Evolutionary conservation across 495 filamentous ascomycete species (phyloP).

Genomic region (Penicillium longicatenatum): DNA sequence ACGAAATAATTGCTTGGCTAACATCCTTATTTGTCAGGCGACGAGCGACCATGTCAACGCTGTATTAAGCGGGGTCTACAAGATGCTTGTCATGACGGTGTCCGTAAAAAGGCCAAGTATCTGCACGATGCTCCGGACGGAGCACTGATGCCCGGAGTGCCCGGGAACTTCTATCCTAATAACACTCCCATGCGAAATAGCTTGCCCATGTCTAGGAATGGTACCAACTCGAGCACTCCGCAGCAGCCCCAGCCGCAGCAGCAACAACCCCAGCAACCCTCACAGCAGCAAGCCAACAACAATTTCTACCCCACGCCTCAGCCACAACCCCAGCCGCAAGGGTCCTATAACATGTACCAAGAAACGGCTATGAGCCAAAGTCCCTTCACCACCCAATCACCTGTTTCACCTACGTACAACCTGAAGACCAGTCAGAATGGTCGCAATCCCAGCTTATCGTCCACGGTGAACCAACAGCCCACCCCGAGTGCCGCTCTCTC

Average conservation of each 20-base stretch:
- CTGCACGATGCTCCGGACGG: slow-evolving; percentile 93
- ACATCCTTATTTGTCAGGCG: slow-evolving; percentile 50
- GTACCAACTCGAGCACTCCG: slow-evolving; percentile 26
- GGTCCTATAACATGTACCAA: slow-evolving; percentile 45
- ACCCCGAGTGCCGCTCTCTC: slow-evolving; percentile 36
- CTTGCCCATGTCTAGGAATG: slow-evolving; percentile 36
- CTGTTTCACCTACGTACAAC: slow-evolving; percentile 69
- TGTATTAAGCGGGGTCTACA: slow-evolving; percentile 92
- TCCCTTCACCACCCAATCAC: slow-evolving; percentile 65
- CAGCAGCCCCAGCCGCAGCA: slow-evolving; percentile 34
- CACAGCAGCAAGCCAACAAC: slow-evolving; percentile 28
- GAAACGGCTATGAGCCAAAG: slow-evolving; percentile 43
- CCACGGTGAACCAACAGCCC: slow-evolving; percentile 35
- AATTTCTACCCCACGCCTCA: slow-evolving; percentile 16
- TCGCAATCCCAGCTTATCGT: slow-evolving; percentile 42
- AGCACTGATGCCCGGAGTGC: slow-evolving; percentile 61
- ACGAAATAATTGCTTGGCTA: slow-evolving; percentile 14
- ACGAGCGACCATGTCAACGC: slow-evolving; percentile 88
- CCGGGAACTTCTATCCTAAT: slow-evolving; percentile 48
- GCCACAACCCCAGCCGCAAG: slow-evolving; percentile 31
- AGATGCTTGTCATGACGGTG: slow-evolving; percentile 90
- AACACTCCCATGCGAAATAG: slow-evolving; percentile 26
- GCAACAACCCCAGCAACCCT: slow-evolving; percentile 33
- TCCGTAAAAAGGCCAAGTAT: slow-evolving; percentile 97
- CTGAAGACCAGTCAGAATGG: slow-evolving; percentile 40